Conservation (phyloP, 176 grass and related monocot genomes). For the Guadua angustifolia region DNA sequence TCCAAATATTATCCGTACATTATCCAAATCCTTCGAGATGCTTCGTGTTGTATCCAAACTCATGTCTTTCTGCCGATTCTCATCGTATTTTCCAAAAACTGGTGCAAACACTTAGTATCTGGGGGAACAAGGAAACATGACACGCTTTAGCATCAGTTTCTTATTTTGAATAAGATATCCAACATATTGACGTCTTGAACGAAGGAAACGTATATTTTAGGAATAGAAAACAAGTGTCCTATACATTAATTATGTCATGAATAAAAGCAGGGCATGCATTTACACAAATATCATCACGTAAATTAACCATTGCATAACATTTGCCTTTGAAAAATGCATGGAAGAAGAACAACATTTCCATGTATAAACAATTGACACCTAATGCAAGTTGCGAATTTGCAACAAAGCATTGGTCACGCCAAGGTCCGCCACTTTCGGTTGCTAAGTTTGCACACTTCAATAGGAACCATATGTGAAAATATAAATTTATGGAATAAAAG, state of each 20-base stretch:
- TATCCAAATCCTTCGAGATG: too few relatives aligned
- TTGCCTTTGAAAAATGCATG: conserved; percentile 14
- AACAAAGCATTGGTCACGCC: neutral
- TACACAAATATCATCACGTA: conserved; percentile 12
- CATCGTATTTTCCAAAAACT: too few relatives aligned
- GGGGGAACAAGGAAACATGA: neutral
- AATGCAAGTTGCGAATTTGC: neutral
- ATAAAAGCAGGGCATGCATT: neutral
- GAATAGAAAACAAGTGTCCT: neutral
- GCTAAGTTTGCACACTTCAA: conserved; percentile 20
- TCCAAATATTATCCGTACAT: too few relatives aligned
- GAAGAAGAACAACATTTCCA: conserved; percentile 8
- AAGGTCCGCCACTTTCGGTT: conserved; percentile 7
- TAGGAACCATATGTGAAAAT: neutral
- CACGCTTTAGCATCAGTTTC: neutral
- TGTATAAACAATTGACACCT: conserved; percentile 14
- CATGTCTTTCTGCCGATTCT: too few relatives aligned
- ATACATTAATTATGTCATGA: neutral
- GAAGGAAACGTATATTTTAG: conserved; percentile 5
- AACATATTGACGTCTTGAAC: neutral
- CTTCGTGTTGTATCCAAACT: too few relatives aligned
- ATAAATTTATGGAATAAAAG: neutral
- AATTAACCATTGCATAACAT: neutral
- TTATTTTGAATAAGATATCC: conserved; percentile 5
- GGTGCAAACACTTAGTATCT: neutral